Conservation (phyloP, 2,329 filamentous ascomycete species). For the Dryadomyces sulphureus region DNA sequence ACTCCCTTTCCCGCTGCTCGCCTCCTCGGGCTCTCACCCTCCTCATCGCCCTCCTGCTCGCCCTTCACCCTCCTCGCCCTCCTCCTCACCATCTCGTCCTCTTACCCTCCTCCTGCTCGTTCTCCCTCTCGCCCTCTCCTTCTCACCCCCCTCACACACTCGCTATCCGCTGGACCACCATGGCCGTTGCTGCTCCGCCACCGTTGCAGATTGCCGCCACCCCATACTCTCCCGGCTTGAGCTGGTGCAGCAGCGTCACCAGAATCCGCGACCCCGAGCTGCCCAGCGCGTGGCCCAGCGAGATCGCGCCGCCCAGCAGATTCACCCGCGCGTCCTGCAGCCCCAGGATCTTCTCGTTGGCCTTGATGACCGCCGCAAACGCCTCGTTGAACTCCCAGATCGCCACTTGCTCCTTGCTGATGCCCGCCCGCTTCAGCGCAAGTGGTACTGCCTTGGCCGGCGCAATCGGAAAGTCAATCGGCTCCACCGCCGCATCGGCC, state of each 20-base stretch:
- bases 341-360: conserved; percentile 74
- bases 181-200: conserved; percentile 77
- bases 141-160: conserved; percentile 22
- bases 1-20: no score
- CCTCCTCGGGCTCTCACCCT: no score
- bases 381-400: conserved; percentile 99
- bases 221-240: conserved; percentile 85
- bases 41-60: no score
- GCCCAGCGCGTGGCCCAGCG: conserved; percentile 79
- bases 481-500: conserved; percentile 79
- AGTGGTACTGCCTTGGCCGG: conserved; percentile 86
- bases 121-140: neutral
- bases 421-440: conserved; percentile 74
- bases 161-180: conserved; percentile 77
- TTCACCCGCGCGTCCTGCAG: conserved; percentile 72
- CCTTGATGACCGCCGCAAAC: conserved; percentile 88
- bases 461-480: conserved; percentile 88
- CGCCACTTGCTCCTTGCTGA: conserved; percentile 80
- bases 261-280: conserved; percentile 89
- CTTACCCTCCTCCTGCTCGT: neutral
- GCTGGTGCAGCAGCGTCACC: conserved; percentile 78
- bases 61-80: no score
- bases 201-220: conserved; percentile 96
- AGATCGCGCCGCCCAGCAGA: conserved; percentile 79
- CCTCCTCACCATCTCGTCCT: neutral